phyloP scores from a whole-genome alignment of 2,329 filamentous ascomycete species.

The Sporothrix variecibatus region DNA sequence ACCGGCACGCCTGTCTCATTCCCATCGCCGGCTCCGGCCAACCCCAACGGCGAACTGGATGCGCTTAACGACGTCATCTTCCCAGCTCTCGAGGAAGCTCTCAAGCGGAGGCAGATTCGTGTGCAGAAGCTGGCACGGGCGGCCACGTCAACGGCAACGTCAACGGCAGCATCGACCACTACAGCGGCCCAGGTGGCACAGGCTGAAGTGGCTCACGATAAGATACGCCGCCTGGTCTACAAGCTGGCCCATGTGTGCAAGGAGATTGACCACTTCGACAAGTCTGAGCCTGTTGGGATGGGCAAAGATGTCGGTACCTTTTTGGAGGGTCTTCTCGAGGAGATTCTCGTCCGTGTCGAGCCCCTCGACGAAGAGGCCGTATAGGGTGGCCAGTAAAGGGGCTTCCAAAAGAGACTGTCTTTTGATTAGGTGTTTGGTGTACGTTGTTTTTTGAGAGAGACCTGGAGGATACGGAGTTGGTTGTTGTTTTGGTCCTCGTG shows the following conservation, averaged over 20 bases:
- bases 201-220: constrained; percentile 73
- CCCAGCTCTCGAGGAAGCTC: constrained; percentile 85
- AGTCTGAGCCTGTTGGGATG: constrained; percentile 87
- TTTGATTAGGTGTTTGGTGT: background rate
- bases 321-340: constrained; percentile 87
- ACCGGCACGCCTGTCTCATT: constrained; percentile 47
- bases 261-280: constrained; percentile 88
- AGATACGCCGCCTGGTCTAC: constrained; percentile 75
- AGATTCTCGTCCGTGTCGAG: constrained; percentile 89
- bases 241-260: constrained; percentile 82
- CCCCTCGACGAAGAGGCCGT: constrained; percentile 69
- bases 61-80: constrained; percentile 89
- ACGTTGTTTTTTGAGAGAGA: no score
- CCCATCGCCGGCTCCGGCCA: constrained; percentile 58
- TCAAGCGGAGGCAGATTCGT: constrained; percentile 73
- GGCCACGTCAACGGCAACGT: background rate
- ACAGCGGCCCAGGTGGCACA: constrained; percentile 58
- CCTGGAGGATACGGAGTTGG: background rate
- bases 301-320: constrained; percentile 86
- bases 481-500: background rate
- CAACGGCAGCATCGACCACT: constrained; percentile 4
- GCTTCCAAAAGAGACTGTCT: background rate
- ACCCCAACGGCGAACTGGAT: constrained; percentile 71
- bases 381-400: background rate
- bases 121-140: constrained; percentile 53